Conservation (phyloP, 441 rosid species). For the Manihot esculenta region DNA sequence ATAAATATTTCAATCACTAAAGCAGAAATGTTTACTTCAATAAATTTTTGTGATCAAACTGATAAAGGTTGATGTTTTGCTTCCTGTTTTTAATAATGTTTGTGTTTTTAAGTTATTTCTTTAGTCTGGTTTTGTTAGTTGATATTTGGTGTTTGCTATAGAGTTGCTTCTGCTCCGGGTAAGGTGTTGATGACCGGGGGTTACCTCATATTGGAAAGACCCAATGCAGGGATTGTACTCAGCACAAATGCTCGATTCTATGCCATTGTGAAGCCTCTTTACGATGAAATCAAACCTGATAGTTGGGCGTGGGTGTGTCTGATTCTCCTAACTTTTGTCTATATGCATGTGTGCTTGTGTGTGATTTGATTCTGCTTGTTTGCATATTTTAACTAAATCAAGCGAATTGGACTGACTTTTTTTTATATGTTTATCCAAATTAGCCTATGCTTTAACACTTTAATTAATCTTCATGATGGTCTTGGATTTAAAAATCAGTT, state of each 20-base stretch:
- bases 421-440: not conserved
- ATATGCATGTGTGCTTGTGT: not conserved
- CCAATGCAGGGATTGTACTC: constrained; percentile 82
- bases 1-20: too few species aligned
- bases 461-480: not conserved
- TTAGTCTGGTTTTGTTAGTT: not conserved
- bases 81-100: not conserved
- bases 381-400: not conserved
- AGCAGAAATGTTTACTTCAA: not conserved
- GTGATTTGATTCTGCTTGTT: not conserved
- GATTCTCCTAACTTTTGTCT: constrained; percentile 9
- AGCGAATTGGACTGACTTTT: not conserved
- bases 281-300: constrained; percentile 61
- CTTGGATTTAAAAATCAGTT: not conserved
- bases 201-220: constrained; percentile 86
- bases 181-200: constrained; percentile 97
- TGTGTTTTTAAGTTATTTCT: not conserved
- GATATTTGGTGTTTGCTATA: constrained; percentile 24
- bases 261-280: constrained; percentile 75
- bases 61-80: not conserved
- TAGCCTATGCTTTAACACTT: not conserved
- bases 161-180: constrained; percentile 97
- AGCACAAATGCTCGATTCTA: constrained; percentile 90
- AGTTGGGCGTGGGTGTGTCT: constrained; percentile 85
- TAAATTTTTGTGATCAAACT: not conserved